Percentiles rank a stretch among this genome's conserved stretches.
Conservation (phyloP, 2,329 filamentous ascomycete species). For the Botryotinia narcissicola region DNA sequence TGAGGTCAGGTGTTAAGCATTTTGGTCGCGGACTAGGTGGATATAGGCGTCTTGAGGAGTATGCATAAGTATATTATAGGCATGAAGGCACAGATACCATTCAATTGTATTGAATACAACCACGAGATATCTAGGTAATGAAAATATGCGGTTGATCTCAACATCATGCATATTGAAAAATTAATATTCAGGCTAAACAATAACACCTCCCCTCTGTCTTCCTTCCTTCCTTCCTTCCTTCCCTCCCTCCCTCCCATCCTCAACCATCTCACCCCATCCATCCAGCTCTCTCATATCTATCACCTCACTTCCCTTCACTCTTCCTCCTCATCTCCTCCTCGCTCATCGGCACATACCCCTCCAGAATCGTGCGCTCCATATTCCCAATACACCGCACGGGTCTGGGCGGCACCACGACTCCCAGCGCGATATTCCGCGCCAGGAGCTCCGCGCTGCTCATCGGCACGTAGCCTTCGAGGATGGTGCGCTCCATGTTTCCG, state of each 20-base stretch:
- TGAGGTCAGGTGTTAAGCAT: constrained; percentile 54
- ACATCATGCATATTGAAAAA: neutral
- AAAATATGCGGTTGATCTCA: neutral
- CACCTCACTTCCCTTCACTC: neutral
- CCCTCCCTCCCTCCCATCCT: too few species aligned
- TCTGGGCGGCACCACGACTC: neutral
- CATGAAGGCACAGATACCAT: neutral
- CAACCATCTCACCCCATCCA: neutral
- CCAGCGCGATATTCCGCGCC: neutral
- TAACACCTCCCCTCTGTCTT: neutral
- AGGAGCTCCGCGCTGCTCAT: neutral
- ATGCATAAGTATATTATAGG: neutral
- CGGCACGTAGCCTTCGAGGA: neutral
- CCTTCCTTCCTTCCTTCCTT: neutral
- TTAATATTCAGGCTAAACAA: constrained; percentile 3
- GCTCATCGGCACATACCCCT: neutral
- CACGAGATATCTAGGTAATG: neutral
- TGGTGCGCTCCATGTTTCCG: neutral
- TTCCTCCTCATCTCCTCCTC: neutral
- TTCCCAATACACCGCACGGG: constrained; percentile 12
- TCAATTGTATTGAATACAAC: neutral
- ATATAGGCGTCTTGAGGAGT: constrained; percentile 16
- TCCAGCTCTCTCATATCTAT: too few species aligned
- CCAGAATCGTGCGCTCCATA: constrained; percentile 19
- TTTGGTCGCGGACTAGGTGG: constrained; percentile 2